Evolutionary conservation across 2,329 filamentous ascomycete species (phyloP).

Genomic region (Xylaria sp.): DNA sequence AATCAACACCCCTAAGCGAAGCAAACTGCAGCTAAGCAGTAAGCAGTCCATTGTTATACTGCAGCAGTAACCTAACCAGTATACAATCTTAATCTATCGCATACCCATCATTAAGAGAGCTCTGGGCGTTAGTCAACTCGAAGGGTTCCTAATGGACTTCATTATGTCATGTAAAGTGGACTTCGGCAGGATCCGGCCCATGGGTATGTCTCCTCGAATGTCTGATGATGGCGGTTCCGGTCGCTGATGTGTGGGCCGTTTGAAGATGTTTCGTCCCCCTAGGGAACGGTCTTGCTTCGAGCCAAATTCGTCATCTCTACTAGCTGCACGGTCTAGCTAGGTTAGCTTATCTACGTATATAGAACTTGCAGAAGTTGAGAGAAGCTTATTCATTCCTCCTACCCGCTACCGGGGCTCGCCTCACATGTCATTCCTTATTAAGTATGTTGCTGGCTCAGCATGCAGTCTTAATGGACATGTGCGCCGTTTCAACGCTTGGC

Average conservation of each 20-base stretch:
- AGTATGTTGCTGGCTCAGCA: conserved; percentile 6
- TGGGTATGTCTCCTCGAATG: conserved; percentile 34
- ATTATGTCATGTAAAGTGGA: conserved; percentile 9
- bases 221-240: conserved; percentile 35
- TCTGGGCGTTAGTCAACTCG: neutral
- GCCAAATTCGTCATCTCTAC: conserved; percentile 10
- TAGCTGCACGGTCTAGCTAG: neutral
- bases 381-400: conserved; percentile 17
- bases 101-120: neutral
- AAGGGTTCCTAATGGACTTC: neutral
- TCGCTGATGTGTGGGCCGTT: conserved; percentile 37
- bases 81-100: neutral
- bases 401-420: conserved; percentile 27
- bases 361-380: conserved; percentile 14
- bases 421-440: neutral
- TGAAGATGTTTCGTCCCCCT: conserved; percentile 36
- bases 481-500: conserved; percentile 25
- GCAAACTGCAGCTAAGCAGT: conserved; percentile 1
- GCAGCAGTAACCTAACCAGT: neutral
- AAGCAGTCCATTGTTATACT: neutral
- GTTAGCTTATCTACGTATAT: neutral
- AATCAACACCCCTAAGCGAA: conserved; percentile 21
- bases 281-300: conserved; percentile 23
- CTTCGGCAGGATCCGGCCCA: conserved; percentile 32
- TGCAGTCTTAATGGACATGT: neutral